Percentiles rank a stretch among this genome's conserved stretches.
phyloP scores from a whole-genome alignment of 805 yeast genomes.

The Ogataea methylovora region DNA sequence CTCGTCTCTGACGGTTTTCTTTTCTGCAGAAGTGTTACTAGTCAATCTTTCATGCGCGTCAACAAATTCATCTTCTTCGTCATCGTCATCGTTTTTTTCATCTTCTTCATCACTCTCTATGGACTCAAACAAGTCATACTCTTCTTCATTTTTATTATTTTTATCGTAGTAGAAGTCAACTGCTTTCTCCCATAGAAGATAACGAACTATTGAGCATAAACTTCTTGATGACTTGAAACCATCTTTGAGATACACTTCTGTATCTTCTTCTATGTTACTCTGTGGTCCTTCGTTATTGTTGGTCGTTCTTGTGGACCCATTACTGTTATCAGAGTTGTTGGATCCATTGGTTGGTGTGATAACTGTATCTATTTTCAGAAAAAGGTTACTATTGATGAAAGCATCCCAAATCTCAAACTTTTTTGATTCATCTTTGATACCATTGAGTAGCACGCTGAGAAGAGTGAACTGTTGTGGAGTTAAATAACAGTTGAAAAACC shows the following conservation, averaged over 20 bases:
- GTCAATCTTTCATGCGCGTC: conserved; percentile 7
- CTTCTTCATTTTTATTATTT: conserved; percentile 6
- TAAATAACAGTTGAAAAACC: conserved; percentile 39
- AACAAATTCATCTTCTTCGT: conserved; percentile 20
- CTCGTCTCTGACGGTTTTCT: conserved; percentile 13
- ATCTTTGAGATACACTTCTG: conserved; percentile 35
- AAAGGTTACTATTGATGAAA: conserved; percentile 34
- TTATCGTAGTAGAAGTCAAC: conserved; percentile 19
- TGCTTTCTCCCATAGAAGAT: conserved; percentile 67
- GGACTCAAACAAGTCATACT: conserved; percentile 3
- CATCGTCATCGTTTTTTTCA: conserved; percentile 23
- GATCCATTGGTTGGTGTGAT: conserved; percentile 14
- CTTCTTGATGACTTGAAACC: conserved; percentile 43
- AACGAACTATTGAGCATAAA: conserved; percentile 57
- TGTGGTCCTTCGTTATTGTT: neutral
- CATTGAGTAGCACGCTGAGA: conserved; percentile 36
- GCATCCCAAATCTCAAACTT: conserved; percentile 31
- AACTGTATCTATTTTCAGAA: conserved; percentile 16
- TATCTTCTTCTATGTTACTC: conserved; percentile 14
- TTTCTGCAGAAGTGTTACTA: neutral
- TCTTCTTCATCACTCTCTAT: conserved; percentile 22
- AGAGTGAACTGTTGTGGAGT: conserved; percentile 51
- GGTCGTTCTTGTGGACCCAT: conserved; percentile 1
- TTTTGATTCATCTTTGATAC: conserved; percentile 10
- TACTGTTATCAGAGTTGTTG: conserved; percentile 10